Evolutionary conservation across 306 rosid species (phyloP).

Genomic region (Alnus glutinosa): DNA sequence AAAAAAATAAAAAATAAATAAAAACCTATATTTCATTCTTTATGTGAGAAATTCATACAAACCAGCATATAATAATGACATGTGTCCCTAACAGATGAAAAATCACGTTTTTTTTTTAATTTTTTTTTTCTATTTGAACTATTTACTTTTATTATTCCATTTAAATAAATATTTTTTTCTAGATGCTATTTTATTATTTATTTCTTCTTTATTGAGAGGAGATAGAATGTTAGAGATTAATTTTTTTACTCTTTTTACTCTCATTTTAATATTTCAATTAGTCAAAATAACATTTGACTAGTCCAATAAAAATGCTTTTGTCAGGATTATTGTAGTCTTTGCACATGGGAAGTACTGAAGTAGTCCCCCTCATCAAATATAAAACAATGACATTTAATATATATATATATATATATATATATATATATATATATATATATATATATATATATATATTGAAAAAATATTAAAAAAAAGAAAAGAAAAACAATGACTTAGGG

Average conservation of each 20-base stretch:
- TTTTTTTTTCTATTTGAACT: too few species aligned
- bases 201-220: too few species aligned
- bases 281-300: too few species aligned
- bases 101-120: too few species aligned
- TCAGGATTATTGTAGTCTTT: slow-evolving; percentile 8
- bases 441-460: neutral
- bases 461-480: neutral
- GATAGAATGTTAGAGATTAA: too few species aligned
- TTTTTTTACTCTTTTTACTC: too few species aligned
- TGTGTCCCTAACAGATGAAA: too few species aligned
- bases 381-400: slow-evolving; percentile 5
- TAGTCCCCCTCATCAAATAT: slow-evolving; percentile 26
- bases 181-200: neutral
- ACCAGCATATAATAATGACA: too few species aligned
- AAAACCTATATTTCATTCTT: neutral
- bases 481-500: neutral
- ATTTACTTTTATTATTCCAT: too few species aligned
- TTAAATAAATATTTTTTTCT: neutral
- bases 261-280: too few species aligned
- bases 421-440: neutral
- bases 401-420: neutral
- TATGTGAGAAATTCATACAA: too few species aligned
- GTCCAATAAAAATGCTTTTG: neutral
- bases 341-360: slow-evolving; percentile 43
- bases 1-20: neutral